Conservation (phyloP, 2,329 filamentous ascomycete genomes). For the Rachicladosporium sp. region DNA sequence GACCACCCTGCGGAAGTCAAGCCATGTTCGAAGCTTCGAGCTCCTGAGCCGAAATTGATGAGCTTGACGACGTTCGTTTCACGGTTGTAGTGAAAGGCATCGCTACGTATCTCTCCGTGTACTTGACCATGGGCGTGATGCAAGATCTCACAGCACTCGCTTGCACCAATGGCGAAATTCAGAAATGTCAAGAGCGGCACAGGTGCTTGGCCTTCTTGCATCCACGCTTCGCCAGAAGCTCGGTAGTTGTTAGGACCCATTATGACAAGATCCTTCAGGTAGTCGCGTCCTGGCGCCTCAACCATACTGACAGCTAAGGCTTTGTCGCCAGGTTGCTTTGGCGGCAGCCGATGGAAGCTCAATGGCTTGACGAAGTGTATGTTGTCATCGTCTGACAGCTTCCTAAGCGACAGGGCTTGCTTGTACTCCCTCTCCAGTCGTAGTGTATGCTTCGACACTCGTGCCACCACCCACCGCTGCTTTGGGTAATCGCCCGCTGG, state of each 20-base stretch:
- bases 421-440: slow-evolving; percentile 81
- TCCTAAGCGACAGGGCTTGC: slow-evolving; percentile 47
- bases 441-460: slow-evolving; percentile 69
- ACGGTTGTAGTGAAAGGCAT: slow-evolving; percentile 77
- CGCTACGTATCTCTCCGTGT: slow-evolving; percentile 80
- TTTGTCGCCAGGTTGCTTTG: slow-evolving; percentile 54
- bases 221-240: slow-evolving; percentile 13
- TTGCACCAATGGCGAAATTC: slow-evolving; percentile 80
- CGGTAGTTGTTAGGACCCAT: slow-evolving; percentile 53
- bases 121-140: slow-evolving; percentile 79
- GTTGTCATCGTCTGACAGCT: slow-evolving; percentile 38
- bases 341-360: slow-evolving; percentile 61
- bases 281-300: slow-evolving; percentile 63
- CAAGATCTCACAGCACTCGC: slow-evolving; percentile 76
- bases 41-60: slow-evolving; percentile 73
- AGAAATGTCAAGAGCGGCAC: slow-evolving; percentile 58
- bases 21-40: slow-evolving; percentile 81
- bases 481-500: slow-evolving; percentile 12
- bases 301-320: slow-evolving; percentile 72
- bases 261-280: slow-evolving; percentile 56
- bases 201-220: slow-evolving; percentile 7
- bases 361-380: slow-evolving; percentile 70
- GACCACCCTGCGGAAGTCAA: slow-evolving; percentile 78
- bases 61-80: slow-evolving; percentile 63
- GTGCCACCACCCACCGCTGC: slow-evolving; percentile 53